Evolutionary conservation across 345 rosid genomes (phyloP).

Genomic region (Acer negundo): DNA sequence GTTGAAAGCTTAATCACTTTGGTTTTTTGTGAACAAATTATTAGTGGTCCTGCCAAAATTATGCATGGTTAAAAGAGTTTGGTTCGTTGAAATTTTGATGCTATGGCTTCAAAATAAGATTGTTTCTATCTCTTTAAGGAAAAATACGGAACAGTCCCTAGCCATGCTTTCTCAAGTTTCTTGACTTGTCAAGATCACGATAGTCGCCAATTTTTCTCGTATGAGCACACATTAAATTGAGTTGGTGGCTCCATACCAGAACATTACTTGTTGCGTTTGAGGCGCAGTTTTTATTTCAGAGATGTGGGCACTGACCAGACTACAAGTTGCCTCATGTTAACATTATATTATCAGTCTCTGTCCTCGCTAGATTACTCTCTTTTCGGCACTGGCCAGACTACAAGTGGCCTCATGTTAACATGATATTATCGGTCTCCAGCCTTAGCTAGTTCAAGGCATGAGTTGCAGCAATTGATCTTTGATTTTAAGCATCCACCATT

Average conservation of each 20-base stretch:
- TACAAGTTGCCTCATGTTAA: too few species aligned
- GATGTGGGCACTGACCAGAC: too few species aligned
- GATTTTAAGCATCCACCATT: too few species aligned
- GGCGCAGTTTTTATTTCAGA: too few species aligned
- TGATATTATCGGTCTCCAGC: too few species aligned
- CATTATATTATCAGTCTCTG: too few species aligned
- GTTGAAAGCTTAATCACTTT: not conserved
- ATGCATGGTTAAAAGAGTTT: not conserved
- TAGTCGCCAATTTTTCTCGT: conserved; percentile 24
- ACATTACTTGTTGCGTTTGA: conserved; percentile 66
- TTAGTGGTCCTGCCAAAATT: not conserved
- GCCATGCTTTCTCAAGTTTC: conserved; percentile 86
- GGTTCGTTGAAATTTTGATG: not conserved
- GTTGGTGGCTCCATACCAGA: conserved; percentile 88
- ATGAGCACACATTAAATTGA: too few species aligned
- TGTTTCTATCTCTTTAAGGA: conserved; percentile 59
- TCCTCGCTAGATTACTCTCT: too few species aligned
- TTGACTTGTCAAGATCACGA: conserved; percentile 59
- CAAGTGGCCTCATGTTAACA: too few species aligned
- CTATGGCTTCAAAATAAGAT: conserved; percentile 1
- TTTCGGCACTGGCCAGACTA: too few species aligned
- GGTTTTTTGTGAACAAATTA: not conserved
- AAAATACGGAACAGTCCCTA: conserved; percentile 84
- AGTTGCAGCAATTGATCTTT: too few species aligned
- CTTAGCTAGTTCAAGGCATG: too few species aligned